Evolutionary conservation across 192 early-diverging fungal genomes (phyloP).

Genomic region (Coemansia sp.): DNA sequence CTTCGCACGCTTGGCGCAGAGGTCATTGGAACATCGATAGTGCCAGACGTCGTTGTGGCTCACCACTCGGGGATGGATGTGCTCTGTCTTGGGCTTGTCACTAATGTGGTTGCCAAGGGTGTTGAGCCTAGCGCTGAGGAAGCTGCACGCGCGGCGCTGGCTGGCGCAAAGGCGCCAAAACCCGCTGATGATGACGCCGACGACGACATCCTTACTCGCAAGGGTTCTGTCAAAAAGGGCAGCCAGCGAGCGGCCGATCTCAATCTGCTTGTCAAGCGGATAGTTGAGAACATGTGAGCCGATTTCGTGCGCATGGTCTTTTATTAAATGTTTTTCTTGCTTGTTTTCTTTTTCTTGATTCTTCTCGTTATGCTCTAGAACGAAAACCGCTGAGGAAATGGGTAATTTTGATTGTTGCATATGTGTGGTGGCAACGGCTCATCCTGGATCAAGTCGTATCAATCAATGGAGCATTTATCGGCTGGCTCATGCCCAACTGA

Average conservation of each 20-base stretch:
- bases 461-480: too few species aligned
- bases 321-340: too few species aligned
- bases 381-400: too few species aligned
- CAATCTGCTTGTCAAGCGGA: slow-evolving; percentile 30
- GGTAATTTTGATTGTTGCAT: too few species aligned
- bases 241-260: slow-evolving; percentile 45
- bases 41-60: slow-evolving; percentile 88
- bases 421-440: too few species aligned
- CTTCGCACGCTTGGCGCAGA: slow-evolving; percentile 73
- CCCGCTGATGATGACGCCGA: slow-evolving; percentile 17
- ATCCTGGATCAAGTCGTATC: too few species aligned
- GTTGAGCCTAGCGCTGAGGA: slow-evolving; percentile 40
- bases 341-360: slow-evolving; percentile 5
- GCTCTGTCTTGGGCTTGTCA: slow-evolving; percentile 78
- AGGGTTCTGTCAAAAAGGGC: slow-evolving; percentile 43
- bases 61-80: slow-evolving; percentile 80
- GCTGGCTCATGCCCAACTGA: too few species aligned
- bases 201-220: slow-evolving; percentile 41
- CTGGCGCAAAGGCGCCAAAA: slow-evolving; percentile 16
- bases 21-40: slow-evolving; percentile 86
- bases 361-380: too few species aligned
- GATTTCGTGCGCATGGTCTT: too few species aligned
- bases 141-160: slow-evolving; percentile 34
- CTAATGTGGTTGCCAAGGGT: slow-evolving; percentile 62
- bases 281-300: slow-evolving; percentile 30